Base-by-base conservation (phyloP, 2,329 filamentous ascomycete genomes). In the Aspergillus brasiliensis region DNA sequence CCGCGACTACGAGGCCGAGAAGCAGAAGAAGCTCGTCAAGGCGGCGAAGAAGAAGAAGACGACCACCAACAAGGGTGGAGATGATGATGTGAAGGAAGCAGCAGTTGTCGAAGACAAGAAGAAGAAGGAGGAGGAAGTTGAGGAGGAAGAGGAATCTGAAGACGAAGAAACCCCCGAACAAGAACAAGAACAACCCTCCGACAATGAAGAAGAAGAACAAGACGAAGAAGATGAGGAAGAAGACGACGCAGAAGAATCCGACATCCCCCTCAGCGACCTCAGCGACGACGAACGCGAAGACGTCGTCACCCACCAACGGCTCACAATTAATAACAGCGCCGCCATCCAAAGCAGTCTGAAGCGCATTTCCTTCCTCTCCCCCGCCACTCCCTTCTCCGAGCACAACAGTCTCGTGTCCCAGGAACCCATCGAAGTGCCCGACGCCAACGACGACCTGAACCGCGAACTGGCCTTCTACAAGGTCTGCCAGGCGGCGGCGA, bases 301-400 rank as follows among this genome's bases (percentile, higher is more conserved):
- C 72, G 85, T 97, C 42, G 87, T 96, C 62, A 91, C 92, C 15
- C 91, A 96, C 79, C 92, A 95, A 75, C 91, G 92, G 69, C 88
- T 97, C 66, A 97, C 93, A 56, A 98, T 98, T 81, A 97, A 99
- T 85, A 99, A 99, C 82, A 93, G 91, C 56, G 83, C 91, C 66
- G 95, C 94, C 34, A 90, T 99, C 54, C 86, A 87, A 66, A 83
- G 91, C 67, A 88, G 92, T 11, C 84, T 96, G 63, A 90, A 90
- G 72, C 91, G 93, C 63, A 77, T 81, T 66, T 77, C 76, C 52
- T 77, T 77, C 67, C 72, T 79, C 13, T 86, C 86, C 57, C 83
- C 85, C 57, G 83, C 85, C 65, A 87, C 91, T 19, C 84, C 90
- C 47, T 99, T 99, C 80, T 89, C 88, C 63, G 87, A 89, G 69